These are phyloP conservation scores for Pseudonitzschia pungens DNA, from an alignment of 108 stramenopile genomes.

Conservation along the genomic window DNA sequence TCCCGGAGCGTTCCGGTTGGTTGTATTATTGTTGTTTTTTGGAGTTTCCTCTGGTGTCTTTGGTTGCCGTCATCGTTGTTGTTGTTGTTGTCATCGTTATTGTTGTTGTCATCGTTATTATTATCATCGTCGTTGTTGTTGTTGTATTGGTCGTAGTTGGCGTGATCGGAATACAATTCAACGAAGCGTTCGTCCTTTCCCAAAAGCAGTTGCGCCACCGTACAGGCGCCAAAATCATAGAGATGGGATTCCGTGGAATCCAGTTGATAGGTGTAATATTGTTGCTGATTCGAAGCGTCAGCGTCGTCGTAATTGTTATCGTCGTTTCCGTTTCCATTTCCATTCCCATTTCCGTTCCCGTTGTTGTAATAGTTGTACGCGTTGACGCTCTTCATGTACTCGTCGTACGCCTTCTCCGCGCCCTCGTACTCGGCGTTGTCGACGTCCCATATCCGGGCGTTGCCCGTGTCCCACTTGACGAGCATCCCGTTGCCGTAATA, in stretches of 20 bases:
- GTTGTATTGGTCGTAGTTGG: not conserved
- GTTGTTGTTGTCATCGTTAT: constrained; percentile 2
- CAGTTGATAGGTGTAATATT: not conserved
- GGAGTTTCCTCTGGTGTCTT: not conserved
- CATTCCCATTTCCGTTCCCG: not conserved
- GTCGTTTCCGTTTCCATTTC: not conserved
- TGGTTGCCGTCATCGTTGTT: not conserved
- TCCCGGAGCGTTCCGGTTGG: not conserved
- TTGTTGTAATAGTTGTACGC: not conserved
- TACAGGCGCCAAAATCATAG: constrained; percentile 57
- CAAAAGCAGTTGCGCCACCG: constrained; percentile 42
- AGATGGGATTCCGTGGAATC: not conserved
- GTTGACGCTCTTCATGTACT: not conserved
- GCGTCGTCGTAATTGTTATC: not conserved
- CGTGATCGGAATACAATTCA: not conserved
- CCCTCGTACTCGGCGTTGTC: constrained; percentile 12
- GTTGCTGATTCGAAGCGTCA: constrained; percentile 2
- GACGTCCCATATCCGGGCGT: constrained; percentile 29
- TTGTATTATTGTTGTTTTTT: not conserved
- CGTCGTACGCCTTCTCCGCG: not conserved
- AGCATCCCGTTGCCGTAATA: constrained; percentile 50
- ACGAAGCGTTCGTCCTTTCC: constrained; percentile 34
- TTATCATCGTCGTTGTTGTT: not conserved
- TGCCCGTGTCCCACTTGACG: constrained; percentile 26
- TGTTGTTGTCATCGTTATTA: not conserved